Evolutionary conservation across 192 early-diverging fungal genomes (phyloP), one percentile per base, ranked within the genome.

Genomic region (Backusella mclennaniae): DNA sequence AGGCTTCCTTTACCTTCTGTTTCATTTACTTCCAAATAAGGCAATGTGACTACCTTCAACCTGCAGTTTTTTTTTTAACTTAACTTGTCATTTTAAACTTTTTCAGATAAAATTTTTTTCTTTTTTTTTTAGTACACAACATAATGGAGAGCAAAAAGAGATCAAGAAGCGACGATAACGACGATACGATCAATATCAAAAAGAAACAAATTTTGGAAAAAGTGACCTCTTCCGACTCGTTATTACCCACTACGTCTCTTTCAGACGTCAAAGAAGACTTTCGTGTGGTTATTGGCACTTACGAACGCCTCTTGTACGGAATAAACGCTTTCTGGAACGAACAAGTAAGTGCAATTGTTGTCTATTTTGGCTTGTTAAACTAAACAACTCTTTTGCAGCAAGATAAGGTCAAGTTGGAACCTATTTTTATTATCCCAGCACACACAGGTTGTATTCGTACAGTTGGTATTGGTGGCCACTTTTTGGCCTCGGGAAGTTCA

Each of bases 251-350:
- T 33, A 26, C 41, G 1, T 11, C 70, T 6, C 15, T 49, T 29
- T 49, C 46, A 31, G 21, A 71, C 15, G 17, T 49, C n/a, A 31
- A 73, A 33, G 85, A 86, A 74, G 85, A 87, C 71, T 90, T 92
- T 66, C 79, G 91, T 72, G 87, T 92, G 53, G 79, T 92, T 71
- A 89, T 88, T 8, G 98, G 98, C 73, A 96, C 96, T 33, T 99
- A 99, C 81, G 98, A 99, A 82, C 92, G 97, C 15, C 88, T 99
- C 29, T 86, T 99, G n/a, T 99, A 98, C 80, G 97, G 96, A 12
- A 83, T 99, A 33, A 90, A 96, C 73, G 92, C 86, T 7, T 79
- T 86, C 35, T 90, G 86, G 91, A 77, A 85, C 29, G 59, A 59
- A 15, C 33, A 73, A n/a, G 74, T 73, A 77, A 42, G 36, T 11